A percentile compares a stretch with the other conserved stretches of the same genome.
Conservation (phyloP, 2,329 filamentous ascomycete genomes). For the Clarireedia paspali region DNA sequence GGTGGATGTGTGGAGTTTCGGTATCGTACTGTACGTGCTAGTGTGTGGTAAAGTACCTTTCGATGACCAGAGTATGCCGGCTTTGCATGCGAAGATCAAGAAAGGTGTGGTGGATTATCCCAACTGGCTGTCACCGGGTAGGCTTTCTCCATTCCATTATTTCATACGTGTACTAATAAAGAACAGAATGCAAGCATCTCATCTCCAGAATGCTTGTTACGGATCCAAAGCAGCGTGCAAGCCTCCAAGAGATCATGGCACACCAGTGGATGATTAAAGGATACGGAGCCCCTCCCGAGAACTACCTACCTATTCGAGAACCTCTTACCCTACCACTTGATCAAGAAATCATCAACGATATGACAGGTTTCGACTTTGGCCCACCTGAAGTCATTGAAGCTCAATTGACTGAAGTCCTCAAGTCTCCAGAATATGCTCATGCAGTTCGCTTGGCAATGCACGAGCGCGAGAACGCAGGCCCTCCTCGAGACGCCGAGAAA, state of each 20-base stretch:
- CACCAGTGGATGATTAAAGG: conserved; percentile 97
- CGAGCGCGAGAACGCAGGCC: conserved; percentile 52
- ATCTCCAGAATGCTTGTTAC: conserved; percentile 95
- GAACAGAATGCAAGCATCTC: conserved; percentile 80
- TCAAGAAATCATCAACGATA: conserved; percentile 74
- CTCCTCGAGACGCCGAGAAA: conserved; percentile 61
- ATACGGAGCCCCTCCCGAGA: conserved; percentile 79
- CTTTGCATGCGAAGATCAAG: conserved; percentile 97
- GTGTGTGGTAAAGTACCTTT: conserved; percentile 98
- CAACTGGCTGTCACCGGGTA: conserved; percentile 83
- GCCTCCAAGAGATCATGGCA: conserved; percentile 82
- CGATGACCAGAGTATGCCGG: conserved; percentile 98
- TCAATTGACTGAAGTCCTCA: conserved; percentile 77
- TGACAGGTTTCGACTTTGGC: conserved; percentile 98
- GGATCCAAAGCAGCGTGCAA: conserved; percentile 79
- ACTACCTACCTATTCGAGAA: conserved; percentile 75
- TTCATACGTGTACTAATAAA: conserved; percentile 12
- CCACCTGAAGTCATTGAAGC: conserved; percentile 72
- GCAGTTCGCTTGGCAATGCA: conserved; percentile 65
- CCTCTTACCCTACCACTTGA: conserved; percentile 82
- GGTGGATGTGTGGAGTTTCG: conserved; percentile 98
- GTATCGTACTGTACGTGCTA: conserved; percentile 92
- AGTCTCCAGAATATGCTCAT: conserved; percentile 88
- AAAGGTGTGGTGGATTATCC: conserved; percentile 95
- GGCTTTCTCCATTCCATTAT: conserved; percentile 28